These are phyloP conservation scores for Tolypocladium ovalisporum DNA, from an alignment of 2,329 filamentous ascomycete genomes.

Conservation along the genomic window DNA sequence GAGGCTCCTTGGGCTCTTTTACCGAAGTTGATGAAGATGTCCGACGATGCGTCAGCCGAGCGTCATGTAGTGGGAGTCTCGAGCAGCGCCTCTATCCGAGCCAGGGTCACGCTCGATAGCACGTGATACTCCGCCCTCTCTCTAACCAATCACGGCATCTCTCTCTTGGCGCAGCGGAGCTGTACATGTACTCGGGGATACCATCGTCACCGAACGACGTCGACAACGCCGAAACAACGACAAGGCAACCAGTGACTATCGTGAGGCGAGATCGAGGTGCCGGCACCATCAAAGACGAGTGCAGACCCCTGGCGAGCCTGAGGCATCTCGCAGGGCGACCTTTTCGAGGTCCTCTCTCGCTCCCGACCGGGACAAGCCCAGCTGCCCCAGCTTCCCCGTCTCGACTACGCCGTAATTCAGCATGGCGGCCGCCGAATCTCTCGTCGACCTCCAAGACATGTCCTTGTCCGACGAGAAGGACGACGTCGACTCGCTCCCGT, in stretches of 20 bases:
- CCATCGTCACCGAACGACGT: background rate
- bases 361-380: background rate
- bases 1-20: background rate
- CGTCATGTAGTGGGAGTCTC: background rate
- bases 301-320: background rate
- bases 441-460: constrained; percentile 38
- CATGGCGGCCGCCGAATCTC: constrained; percentile 31
- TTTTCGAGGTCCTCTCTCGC: background rate
- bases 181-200: background rate
- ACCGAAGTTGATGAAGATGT: background rate
- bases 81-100: background rate
- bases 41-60: background rate
- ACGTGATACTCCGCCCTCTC: background rate
- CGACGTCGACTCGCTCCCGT: constrained; percentile 54
- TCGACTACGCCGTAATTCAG: background rate
- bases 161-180: background rate
- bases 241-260: background rate
- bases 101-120: background rate
- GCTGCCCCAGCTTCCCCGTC: background rate
- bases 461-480: constrained; percentile 39
- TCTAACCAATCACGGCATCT: background rate
- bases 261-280: background rate
- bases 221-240: background rate
- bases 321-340: background rate
- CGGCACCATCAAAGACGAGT: background rate